Percentiles rank a stretch among this genome's conserved stretches.
These are phyloP conservation scores for Phragmites australis DNA, from an alignment of 176 grass and related monocot genomes.

Conservation along the genomic window DNA sequence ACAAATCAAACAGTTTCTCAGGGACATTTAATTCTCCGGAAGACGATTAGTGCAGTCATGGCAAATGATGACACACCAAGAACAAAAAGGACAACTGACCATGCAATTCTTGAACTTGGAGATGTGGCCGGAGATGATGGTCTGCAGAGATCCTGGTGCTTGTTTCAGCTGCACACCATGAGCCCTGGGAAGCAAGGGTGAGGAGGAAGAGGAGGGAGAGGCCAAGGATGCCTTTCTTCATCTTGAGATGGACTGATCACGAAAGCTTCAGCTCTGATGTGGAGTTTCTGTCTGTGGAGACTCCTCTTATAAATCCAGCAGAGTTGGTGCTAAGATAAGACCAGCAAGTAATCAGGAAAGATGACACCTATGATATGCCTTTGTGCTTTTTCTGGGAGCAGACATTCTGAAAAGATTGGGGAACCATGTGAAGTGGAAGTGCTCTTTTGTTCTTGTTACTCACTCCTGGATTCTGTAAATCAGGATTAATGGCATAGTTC, in stretches of 20 bases:
- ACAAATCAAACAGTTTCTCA: background rate
- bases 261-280: conserved; percentile 15
- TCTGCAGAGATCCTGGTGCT: background rate
- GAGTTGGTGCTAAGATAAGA: conserved; percentile 7
- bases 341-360: background rate
- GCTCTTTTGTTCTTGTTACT: conserved; percentile 9
- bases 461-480: background rate
- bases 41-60: background rate
- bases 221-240: conserved; percentile 33
- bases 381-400: conserved; percentile 14
- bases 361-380: conserved; percentile 17
- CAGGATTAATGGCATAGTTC: background rate
- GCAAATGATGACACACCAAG: background rate
- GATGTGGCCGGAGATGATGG: conserved; percentile 20
- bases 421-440: conserved; percentile 21
- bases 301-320: conserved; percentile 30
- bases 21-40: background rate
- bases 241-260: conserved; percentile 34
- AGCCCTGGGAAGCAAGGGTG: conserved; percentile 30
- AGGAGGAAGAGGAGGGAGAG: conserved; percentile 34
- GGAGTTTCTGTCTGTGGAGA: conserved; percentile 1
- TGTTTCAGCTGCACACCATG: conserved; percentile 36
- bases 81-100: background rate
- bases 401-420: conserved; percentile 10
- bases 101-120: conserved; percentile 13